These are phyloP conservation scores for Leccinum glutinopallens DNA, from an alignment of 1,284 basidiomycete species.

Conservation along the genomic window DNA sequence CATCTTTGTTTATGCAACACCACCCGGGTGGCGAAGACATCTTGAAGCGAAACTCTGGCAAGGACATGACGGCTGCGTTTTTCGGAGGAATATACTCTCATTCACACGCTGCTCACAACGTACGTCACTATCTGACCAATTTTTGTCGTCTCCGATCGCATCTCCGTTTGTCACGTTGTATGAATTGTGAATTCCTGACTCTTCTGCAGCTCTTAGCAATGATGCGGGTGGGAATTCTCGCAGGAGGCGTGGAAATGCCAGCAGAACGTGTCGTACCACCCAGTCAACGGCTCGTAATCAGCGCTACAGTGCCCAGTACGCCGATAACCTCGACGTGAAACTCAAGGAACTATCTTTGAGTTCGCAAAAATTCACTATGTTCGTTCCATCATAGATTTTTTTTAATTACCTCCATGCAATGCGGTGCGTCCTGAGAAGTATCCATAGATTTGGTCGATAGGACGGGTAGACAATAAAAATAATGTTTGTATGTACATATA, in stretches of 20 bases:
- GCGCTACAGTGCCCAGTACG: constrained; percentile 16
- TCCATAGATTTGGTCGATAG: not conserved
- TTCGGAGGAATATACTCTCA: constrained; percentile 85
- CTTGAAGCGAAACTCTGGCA: constrained; percentile 67
- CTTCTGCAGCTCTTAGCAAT: constrained; percentile 65
- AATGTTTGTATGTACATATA: constrained; percentile 9
- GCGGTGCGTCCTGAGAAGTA: not conserved
- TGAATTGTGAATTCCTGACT: constrained; percentile 5
- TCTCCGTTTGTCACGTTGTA: constrained; percentile 3
- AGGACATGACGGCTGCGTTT: constrained; percentile 83
- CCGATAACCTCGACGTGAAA: constrained; percentile 4
- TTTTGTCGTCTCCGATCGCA: constrained; percentile 9
- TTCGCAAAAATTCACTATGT: constrained; percentile 7
- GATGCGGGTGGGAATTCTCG: constrained; percentile 81
- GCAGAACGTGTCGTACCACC: constrained; percentile 38
- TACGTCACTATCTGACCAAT: constrained; percentile 38
- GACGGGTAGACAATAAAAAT: constrained; percentile 5
- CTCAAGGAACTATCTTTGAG: not conserved
- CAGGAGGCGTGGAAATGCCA: constrained; percentile 66
- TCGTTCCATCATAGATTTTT: constrained; percentile 22
- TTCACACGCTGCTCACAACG: constrained; percentile 83
- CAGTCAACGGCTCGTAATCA: constrained; percentile 40
- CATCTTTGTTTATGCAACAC: constrained; percentile 71
- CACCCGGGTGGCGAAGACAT: constrained; percentile 81
- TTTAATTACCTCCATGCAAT: constrained; percentile 1